These are phyloP conservation scores for Coemansia sp. DNA, from an alignment of 192 early-diverging fungal species.

Conservation along the genomic window DNA sequence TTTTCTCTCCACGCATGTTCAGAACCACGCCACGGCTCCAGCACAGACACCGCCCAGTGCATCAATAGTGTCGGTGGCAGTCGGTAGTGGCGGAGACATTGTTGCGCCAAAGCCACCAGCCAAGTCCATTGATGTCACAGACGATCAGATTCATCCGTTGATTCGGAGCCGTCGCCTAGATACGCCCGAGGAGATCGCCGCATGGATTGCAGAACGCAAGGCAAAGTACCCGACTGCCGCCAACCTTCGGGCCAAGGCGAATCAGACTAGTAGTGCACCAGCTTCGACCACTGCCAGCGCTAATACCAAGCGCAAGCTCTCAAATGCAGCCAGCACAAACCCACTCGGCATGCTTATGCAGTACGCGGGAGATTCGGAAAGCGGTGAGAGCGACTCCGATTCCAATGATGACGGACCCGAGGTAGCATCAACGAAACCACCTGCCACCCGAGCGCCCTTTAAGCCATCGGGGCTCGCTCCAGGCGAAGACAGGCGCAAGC, in stretches of 20 bases:
- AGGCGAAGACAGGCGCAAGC: slow-evolving; percentile 28
- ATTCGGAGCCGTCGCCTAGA: slow-evolving; percentile 50
- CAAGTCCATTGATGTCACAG: background rate
- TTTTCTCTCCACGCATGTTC: slow-evolving; percentile 17
- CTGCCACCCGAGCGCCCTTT: slow-evolving; percentile 10
- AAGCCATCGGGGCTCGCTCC: slow-evolving; percentile 30
- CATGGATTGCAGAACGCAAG: slow-evolving; percentile 83
- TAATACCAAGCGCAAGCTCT: slow-evolving; percentile 15
- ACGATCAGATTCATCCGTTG: slow-evolving; percentile 44
- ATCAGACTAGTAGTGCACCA: background rate
- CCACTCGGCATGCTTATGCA: slow-evolving; percentile 21
- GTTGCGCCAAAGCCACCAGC: background rate
- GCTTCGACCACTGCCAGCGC: background rate
- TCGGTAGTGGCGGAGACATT: background rate
- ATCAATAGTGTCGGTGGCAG: background rate
- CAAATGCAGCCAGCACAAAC: background rate
- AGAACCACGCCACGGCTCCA: background rate
- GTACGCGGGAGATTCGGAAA: slow-evolving; percentile 16
- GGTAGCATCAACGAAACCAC: slow-evolving; percentile 11
- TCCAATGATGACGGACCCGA: slow-evolving; percentile 12
- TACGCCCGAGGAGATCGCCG: slow-evolving; percentile 69
- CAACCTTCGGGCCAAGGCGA: slow-evolving; percentile 63
- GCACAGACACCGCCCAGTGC: background rate
- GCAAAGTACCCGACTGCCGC: slow-evolving; percentile 72
- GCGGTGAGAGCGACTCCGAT: slow-evolving; percentile 5